These are phyloP conservation scores for Oenanthe sinensis DNA, from an alignment of 129 eudicot genomes.

Conservation along the genomic window DNA sequence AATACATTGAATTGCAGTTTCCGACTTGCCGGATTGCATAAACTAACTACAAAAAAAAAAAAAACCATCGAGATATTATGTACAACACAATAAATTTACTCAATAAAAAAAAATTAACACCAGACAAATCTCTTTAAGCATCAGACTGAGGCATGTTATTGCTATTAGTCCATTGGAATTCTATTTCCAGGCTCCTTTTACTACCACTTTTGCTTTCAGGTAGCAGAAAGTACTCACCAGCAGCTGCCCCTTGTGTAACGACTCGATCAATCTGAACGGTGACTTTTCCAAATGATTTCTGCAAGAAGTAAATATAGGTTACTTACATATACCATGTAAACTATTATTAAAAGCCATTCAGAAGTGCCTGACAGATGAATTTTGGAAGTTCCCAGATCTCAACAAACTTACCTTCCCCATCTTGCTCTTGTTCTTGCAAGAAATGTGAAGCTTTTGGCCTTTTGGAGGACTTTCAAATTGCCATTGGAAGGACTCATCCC, in stretches of 20 bases:
- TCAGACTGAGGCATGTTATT: constrained; percentile 16
- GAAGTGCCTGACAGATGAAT: background rate
- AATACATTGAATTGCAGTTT: constrained; percentile 7
- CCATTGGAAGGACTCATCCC: constrained; percentile 98
- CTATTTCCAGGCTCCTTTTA: constrained; percentile 87
- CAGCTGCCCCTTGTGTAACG: constrained; percentile 91
- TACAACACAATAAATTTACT: background rate
- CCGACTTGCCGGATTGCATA: background rate
- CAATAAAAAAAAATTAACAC: background rate
- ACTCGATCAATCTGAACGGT: constrained; percentile 97
- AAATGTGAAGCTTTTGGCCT: constrained; percentile 97
- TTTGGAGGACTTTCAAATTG: constrained; percentile 98
- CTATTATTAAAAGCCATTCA: background rate
- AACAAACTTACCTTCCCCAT: constrained; percentile 78
- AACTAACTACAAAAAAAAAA: constrained; percentile 6
- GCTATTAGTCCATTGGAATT: constrained; percentile 96
- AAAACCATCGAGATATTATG: background rate
- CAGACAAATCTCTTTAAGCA: background rate
- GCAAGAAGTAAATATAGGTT: constrained; percentile 11
- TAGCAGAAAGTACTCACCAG: constrained; percentile 90
- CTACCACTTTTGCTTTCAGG: constrained; percentile 99
- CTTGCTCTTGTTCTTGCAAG: constrained; percentile 98
- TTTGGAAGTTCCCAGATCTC: background rate
- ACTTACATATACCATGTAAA: background rate
- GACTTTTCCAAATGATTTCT: constrained; percentile 96